These are phyloP conservation scores for Populus hybrid DNA, from an alignment of 441 rosid species.

Conservation along the genomic window DNA sequence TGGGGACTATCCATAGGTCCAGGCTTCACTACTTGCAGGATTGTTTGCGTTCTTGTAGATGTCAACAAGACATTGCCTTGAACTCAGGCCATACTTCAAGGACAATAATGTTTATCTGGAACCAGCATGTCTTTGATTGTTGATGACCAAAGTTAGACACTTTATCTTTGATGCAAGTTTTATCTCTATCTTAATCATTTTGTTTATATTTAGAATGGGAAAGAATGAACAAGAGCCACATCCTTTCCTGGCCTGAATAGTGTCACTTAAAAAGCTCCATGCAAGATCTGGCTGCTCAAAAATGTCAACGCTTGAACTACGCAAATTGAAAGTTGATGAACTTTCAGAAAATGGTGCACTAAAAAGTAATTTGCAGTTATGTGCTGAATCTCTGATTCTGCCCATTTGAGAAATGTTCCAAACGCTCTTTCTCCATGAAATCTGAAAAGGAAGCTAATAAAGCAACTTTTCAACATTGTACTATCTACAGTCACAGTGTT, in stretches of 20 bases:
- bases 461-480: background rate
- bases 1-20: background rate
- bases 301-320: background rate
- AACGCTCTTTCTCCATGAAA: background rate
- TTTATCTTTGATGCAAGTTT: background rate
- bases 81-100: background rate
- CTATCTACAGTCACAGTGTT: background rate
- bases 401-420: background rate
- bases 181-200: background rate
- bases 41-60: background rate
- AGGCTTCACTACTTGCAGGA: background rate
- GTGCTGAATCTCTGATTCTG: background rate
- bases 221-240: background rate
- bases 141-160: background rate
- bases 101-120: background rate
- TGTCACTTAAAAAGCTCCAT: background rate
- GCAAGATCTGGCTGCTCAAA: background rate
- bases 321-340: background rate
- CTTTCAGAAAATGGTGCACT: background rate
- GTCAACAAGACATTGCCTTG: background rate
- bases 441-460: background rate
- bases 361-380: background rate
- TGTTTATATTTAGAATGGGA: background rate
- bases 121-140: background rate
- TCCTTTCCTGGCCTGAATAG: background rate